These are phyloP conservation scores for Sordaria brevicollis DNA, from an alignment of 495 filamentous ascomycete genomes.

Conservation along the genomic window DNA sequence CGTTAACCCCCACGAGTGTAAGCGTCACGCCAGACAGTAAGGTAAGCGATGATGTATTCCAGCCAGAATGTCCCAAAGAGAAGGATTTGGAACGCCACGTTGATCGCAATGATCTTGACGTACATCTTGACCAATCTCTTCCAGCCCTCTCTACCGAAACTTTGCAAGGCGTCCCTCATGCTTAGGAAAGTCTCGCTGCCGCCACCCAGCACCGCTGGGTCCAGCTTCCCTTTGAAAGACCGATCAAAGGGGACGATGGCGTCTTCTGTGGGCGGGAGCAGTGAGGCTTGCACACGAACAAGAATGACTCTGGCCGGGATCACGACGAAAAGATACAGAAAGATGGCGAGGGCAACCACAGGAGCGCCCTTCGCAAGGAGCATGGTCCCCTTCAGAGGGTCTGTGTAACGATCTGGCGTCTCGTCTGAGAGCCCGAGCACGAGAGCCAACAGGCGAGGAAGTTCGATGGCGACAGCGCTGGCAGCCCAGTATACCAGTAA, in stretches of 20 bases:
- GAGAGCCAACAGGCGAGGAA: slow-evolving; percentile 18
- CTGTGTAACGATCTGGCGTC: slow-evolving; percentile 8
- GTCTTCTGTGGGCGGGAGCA: slow-evolving; percentile 38
- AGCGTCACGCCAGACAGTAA: no score
- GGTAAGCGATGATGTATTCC: no score
- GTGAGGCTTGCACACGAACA: slow-evolving; percentile 39
- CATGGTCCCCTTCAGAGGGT: slow-evolving; percentile 9
- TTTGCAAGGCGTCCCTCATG: slow-evolving; percentile 61
- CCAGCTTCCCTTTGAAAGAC: slow-evolving; percentile 36
- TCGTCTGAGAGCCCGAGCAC: slow-evolving; percentile 19
- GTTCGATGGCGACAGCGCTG: slow-evolving; percentile 8
- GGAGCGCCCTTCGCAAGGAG: slow-evolving; percentile 22
- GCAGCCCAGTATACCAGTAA: slow-evolving; percentile 25
- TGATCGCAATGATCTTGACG: slow-evolving; percentile 43
- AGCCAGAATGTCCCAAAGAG: slow-evolving; percentile 32
- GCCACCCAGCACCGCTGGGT: slow-evolving; percentile 54
- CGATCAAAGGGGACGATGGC: slow-evolving; percentile 42
- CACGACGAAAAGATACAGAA: slow-evolving; percentile 22
- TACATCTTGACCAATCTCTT: slow-evolving; percentile 58
- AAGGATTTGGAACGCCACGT: slow-evolving; percentile 37
- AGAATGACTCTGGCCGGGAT: slow-evolving; percentile 34
- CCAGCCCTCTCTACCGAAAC: slow-evolving; percentile 55
- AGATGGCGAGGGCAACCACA: slow-evolving; percentile 16
- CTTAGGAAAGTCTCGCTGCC: slow-evolving; percentile 46
- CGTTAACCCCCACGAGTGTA: no score